phyloP scores from a whole-genome alignment of 768 basidiomycete genomes.

The Kwoniella botswanensis region DNA sequence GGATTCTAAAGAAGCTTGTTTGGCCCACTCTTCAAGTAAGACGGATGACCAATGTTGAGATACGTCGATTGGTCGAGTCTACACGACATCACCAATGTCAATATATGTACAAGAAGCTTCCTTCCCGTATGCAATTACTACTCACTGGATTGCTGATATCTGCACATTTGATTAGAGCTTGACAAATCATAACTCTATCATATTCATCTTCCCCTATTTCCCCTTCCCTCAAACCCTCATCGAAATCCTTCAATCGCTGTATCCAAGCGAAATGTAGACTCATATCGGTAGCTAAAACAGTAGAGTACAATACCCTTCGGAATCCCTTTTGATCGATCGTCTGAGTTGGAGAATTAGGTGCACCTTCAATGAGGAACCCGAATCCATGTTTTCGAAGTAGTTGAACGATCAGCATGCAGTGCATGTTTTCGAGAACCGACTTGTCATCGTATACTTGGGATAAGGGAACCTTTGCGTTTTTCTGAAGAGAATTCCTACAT shows the following conservation, averaged over 20 bases:
- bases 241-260: conserved; percentile 64
- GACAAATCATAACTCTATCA: conserved; percentile 76
- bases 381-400: conserved; percentile 82
- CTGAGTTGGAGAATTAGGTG: conserved; percentile 24
- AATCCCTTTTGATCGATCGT: conserved; percentile 60
- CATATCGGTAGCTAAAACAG: conserved; percentile 95
- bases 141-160: conserved; percentile 98
- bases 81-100: conserved; percentile 12
- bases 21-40: conserved; percentile 85
- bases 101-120: neutral
- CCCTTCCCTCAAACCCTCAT: conserved; percentile 56
- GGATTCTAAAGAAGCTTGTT: conserved; percentile 84
- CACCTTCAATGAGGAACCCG: conserved; percentile 59
- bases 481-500: conserved; percentile 62
- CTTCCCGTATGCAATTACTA: conserved; percentile 30
- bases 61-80: conserved; percentile 92
- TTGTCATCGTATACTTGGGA: conserved; percentile 85
- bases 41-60: conserved; percentile 92
- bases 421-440: conserved; percentile 88
- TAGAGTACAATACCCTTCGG: conserved; percentile 75
- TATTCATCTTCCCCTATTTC: conserved; percentile 44
- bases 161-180: conserved; percentile 93
- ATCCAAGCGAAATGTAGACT: conserved; percentile 85
- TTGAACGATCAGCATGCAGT: conserved; percentile 77
- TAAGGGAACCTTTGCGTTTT: conserved; percentile 89